Conservation (phyloP, 2,329 filamentous ascomycete genomes). For the Coniochaeta prunicola region DNA sequence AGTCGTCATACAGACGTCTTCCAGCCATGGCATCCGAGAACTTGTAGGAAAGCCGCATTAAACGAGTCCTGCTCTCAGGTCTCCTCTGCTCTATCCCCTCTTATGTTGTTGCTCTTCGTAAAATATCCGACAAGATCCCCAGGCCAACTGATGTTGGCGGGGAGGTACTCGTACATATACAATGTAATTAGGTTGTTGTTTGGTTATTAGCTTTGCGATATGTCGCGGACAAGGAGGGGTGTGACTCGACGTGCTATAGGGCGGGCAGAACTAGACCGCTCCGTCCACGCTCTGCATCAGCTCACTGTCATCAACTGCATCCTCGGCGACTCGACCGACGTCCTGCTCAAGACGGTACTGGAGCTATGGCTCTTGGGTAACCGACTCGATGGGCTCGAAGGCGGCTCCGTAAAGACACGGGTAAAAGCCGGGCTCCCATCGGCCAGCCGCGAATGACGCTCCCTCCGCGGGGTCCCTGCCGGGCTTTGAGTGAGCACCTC, state of each 20-base stretch:
- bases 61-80: neutral
- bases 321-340: slow-evolving; percentile 46
- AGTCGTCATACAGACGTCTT: neutral
- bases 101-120: neutral
- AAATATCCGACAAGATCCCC: neutral
- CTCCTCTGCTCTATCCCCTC: neutral
- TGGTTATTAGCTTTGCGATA: neutral
- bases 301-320: slow-evolving; percentile 61
- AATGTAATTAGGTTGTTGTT: slow-evolving; percentile 5
- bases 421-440: slow-evolving; percentile 63
- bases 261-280: neutral
- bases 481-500: slow-evolving; percentile 53
- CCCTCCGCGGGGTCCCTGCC: slow-evolving; percentile 38
- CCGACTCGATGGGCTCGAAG: slow-evolving; percentile 45
- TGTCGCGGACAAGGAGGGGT: neutral
- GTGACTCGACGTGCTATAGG: neutral
- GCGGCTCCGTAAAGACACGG: slow-evolving; percentile 56
- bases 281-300: slow-evolving; percentile 21
- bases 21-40: neutral
- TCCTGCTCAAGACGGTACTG: slow-evolving; percentile 41
- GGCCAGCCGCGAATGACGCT: slow-evolving; percentile 30
- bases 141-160: neutral
- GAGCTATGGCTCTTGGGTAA: slow-evolving; percentile 45
- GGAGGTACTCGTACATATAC: neutral
- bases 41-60: neutral